Evolutionary conservation across 768 basidiomycete genomes (phyloP), one percentile per base, ranked within the genome.

Genomic region (Agaricus sinodeliciosus): DNA sequence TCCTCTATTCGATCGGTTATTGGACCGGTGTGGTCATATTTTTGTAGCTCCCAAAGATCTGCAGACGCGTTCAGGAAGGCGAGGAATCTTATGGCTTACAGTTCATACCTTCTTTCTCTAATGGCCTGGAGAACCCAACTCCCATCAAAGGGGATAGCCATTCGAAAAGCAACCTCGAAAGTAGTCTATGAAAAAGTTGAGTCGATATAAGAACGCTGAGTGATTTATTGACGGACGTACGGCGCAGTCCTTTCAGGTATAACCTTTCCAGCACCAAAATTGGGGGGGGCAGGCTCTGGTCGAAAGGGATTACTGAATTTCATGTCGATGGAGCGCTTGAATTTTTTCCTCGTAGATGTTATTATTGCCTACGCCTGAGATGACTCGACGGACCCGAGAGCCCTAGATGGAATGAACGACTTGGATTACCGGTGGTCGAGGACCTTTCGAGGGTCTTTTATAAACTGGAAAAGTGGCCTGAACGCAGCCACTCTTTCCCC

Each of bases 41-140:
- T 54, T n/a, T 74, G 73, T 5, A 79, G 65, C 47, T 67, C 59
- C 75, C 76, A 79, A 11, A 80, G 58, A 56, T 80, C 79, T 80
- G 43, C 9, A 13, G 13, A 40, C 42, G 49, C 22, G 16, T 54
- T 13, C 55, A 28, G 15, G 43, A 3, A 15, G 55, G 2, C 16
- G 48, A 49, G 19, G 13, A 19, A 44, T 5, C 26, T 8, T 43
- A 22, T n/a, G 13, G n/a, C 27, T 22, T 8, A 31, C 8, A 22
- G 35, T 53, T 54, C 61, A 6, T 48, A 75, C 79, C 79, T 50
- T 78, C 71, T 58, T 72, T 69, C 60, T 78, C 64, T n/a, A 80
- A 55, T 2, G 79, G 79, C 35, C 79, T 63, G 8, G 75, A 70
- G 54, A 69, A 80, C 22, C 79, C 79, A 28, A 79, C 77, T 16